Evolutionary conservation across 495 filamentous ascomycete genomes (phyloP).

Genomic region (Xylaria nigripes): DNA sequence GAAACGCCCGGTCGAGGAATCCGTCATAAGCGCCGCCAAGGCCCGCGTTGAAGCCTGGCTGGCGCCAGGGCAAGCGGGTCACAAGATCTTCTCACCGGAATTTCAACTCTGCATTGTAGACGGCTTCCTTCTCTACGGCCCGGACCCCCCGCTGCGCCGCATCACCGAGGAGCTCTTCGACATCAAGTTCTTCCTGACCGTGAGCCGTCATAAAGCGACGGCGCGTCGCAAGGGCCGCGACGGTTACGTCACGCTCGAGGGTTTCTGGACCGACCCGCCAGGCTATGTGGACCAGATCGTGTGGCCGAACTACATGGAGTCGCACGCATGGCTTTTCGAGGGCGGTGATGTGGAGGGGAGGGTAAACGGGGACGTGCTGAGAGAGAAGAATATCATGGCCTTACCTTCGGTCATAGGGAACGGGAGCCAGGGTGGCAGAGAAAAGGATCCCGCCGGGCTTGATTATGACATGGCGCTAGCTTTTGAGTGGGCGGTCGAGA

Average conservation of each 20-base stretch:
- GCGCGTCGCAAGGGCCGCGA: slow-evolving; percentile 59
- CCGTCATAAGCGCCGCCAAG: slow-evolving; percentile 31
- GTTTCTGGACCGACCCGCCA: slow-evolving; percentile 90
- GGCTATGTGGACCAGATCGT: slow-evolving; percentile 93
- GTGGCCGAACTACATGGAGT: slow-evolving; percentile 82
- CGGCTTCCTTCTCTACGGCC: slow-evolving; percentile 73
- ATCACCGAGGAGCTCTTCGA: slow-evolving; percentile 53
- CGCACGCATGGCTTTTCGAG: slow-evolving; percentile 70
- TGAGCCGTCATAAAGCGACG: slow-evolving; percentile 52
- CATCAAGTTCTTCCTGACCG: slow-evolving; percentile 65
- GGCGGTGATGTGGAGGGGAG: slow-evolving; percentile 51
- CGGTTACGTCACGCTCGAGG: slow-evolving; percentile 82
- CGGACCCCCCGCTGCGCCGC: slow-evolving; percentile 17
- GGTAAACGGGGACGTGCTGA: slow-evolving; percentile 36
- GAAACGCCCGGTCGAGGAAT: slow-evolving; percentile 35
- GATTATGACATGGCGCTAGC: slow-evolving; percentile 44
- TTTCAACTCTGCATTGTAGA: slow-evolving; percentile 57
- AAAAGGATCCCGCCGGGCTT: slow-evolving; percentile 14
- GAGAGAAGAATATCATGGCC: slow-evolving; percentile 39
- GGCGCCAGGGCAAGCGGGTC: slow-evolving; percentile 25
- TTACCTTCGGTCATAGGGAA: slow-evolving; percentile 10
- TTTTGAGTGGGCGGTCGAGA: slow-evolving; percentile 48
- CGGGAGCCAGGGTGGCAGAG: not conserved
- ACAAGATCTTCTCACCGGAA: slow-evolving; percentile 18
- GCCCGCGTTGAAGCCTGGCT: slow-evolving; percentile 37